Conservation (phyloP, 805 yeast species). For the Grigorovia jiainica region DNA sequence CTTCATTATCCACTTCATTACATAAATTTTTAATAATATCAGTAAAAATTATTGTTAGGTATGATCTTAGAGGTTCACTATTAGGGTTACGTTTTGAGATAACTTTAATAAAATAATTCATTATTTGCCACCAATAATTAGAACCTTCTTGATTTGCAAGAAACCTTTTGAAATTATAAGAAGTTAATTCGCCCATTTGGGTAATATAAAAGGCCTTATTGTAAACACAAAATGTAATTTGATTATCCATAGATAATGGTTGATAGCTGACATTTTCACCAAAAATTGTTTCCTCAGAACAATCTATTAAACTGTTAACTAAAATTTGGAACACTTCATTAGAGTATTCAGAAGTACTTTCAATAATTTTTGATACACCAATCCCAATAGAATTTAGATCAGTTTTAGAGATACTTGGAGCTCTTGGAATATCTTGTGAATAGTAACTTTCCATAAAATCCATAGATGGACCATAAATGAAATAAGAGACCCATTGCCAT, state of each 20-base stretch:
- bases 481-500: slow-evolving; percentile 72
- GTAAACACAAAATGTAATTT: slow-evolving; percentile 35
- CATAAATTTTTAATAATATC: slow-evolving; percentile 34
- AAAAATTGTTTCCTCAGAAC: slow-evolving; percentile 14
- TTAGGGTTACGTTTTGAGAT: slow-evolving; percentile 35
- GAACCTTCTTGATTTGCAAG: slow-evolving; percentile 26
- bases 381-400: slow-evolving; percentile 46
- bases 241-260: slow-evolving; percentile 16
- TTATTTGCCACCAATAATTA: slow-evolving; percentile 39
- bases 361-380: slow-evolving; percentile 52
- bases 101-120: slow-evolving; percentile 38
- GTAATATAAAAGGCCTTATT: slow-evolving; percentile 48
- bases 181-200: slow-evolving; percentile 43
- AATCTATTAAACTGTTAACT: slow-evolving; percentile 31
- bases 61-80: slow-evolving; percentile 36
- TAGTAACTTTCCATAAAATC: slow-evolving; percentile 27
- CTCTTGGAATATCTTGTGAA: slow-evolving; percentile 33
- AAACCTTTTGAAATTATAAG: slow-evolving; percentile 44
- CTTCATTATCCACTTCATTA: slow-evolving; percentile 16
- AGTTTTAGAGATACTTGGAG: slow-evolving; percentile 33
- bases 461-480: slow-evolving; percentile 50
- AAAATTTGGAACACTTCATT: slow-evolving; percentile 41
- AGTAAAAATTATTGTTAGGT: slow-evolving; percentile 44
- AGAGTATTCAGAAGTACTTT: slow-evolving; percentile 50
- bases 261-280: slow-evolving; percentile 12